Base-by-base conservation (phyloP, 768 basidiomycete species). In the Strobilomyces echinocephalus region DNA sequence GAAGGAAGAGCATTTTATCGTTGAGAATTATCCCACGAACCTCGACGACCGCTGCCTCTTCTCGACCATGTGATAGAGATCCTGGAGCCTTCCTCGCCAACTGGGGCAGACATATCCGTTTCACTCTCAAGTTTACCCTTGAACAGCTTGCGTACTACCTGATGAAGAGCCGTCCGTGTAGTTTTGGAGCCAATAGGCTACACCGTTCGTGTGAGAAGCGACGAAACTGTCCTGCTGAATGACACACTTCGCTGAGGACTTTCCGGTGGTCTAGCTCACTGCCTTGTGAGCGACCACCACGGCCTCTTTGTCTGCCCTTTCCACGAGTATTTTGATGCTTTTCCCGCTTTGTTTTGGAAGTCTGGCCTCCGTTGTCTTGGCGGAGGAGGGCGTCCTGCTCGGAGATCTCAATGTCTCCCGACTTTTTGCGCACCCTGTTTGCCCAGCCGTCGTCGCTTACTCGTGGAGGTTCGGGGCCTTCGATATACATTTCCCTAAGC, bases 131-230 rank as follows among this genome's bases (percentile, higher is more conserved):
- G 78, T 61, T 88, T 89, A 28, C 92, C 91, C 4, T 68, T 74
- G 68, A 98, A 97, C 16, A 90, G 67, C 58, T 86, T 82, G 53
- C 97, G 82, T 46, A 99, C 75, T 14, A 76, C 72, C 69, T 88
- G 78, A 67, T 99, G 97, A 55, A 97, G 78, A 3, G 81, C 81
- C 2, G 91, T 91, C 26, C 97, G 82, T 6, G 79, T 82, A 34
- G 80, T 78, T 70, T 98, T 98, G 8, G 84, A 86, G 21, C 76
- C 66, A 44, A 99, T 95, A 10, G 90, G 86, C 93, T 97, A 68
- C 31, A 49, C 26, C 15, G 10, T 33, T 12, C 30, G 53, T 54
- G 50, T 59, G 47, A 67, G 60, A 56, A 45, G 14, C 24, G 38
- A 54, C 20, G 38, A 56, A 52, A 46, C 38, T 31, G 24, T 50